Evolutionary conservation across 1,284 basidiomycete species (phyloP), one percentile per base, ranked within the genome.

Genomic region (Mycosarcoma mackinlayi): DNA sequence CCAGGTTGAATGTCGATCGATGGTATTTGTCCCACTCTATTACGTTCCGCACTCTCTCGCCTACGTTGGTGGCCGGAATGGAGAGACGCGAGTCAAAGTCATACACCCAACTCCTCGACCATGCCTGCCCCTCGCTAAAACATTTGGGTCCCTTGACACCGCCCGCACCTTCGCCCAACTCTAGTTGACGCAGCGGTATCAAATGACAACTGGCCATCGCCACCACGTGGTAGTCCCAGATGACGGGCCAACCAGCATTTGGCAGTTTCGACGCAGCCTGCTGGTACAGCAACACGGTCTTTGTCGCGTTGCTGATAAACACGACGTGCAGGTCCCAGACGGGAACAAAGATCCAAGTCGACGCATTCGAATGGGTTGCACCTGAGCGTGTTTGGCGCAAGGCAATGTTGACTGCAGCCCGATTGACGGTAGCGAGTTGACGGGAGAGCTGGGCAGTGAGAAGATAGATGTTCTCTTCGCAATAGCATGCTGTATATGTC

Each of bases 201-300:
- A 61, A 50, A 10, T 48, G 41, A 35, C 56, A 65, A 2, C 64
- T 73, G 6, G 58, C 69, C 2, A 55, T 19, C 1, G 61, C 56
- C 4, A 77, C 44, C 27, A 77, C 75, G 38, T 77, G 75, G 24
- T 78, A 78, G 39, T 78, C 76, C 76, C 76, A 78, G 0, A 78
- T 48, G 13, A 78, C 76, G 1, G 62, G 59, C 28, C 33, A 62
- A 2, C 62, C 71, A 0, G 49, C 45, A 13, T 33, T 34, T 6
- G 58, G 45, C 10, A 62, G 42, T 11, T 48, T 50, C 4, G 61
- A 61, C 4, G 73, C 73, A 1, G 50, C 18, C 30, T 78, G 76
- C n/a, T 61, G 23, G 40, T 68, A 75, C 13, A 78, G 47, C 10
- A 70, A 40, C 10, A 73, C 69, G 7, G 35, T 64, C 30, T 60